Evolutionary conservation across 1,284 basidiomycete genomes (phyloP), one percentile per base, ranked within the genome.

Genomic region (Clitocybe nebularis): DNA sequence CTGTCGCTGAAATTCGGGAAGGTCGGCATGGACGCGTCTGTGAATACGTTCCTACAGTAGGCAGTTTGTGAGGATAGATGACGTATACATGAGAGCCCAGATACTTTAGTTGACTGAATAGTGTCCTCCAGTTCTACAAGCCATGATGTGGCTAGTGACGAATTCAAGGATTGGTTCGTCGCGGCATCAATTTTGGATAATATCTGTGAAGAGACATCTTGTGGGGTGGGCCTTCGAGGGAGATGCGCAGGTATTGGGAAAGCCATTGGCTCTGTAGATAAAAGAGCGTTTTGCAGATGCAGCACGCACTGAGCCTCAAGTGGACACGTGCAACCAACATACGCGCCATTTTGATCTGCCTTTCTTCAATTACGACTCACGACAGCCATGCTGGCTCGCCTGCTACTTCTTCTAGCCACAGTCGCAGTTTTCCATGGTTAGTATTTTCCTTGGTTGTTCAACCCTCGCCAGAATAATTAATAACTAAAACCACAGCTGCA

Each of bases 221-320:
- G 74, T 26, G 71, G 66, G 50, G 63, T 56, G 41, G 69, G 64
- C 49, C 63, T 63, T 37, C 79, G 75, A 19, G 84, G 84, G 30
- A 87, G 68, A 62, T 88, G 84, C 11, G 75, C 60, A 46, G 84
- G 84, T 48, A 85, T 55, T 41, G 78, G 76, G 60, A 87, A 86
- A 25, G 84, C 79, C 84, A 89, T 89, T 52, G 47, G 16, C 36
- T 24, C 28, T 13, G 24, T 32, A 13, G 29, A n/a, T n/a, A n/a
- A n/a, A n/a, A n/a, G n/a, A n/a, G n/a, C n/a, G n/a, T n/a, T n/a
- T n/a, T n/a, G n/a, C n/a, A n/a, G n/a, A n/a, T n/a, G n/a, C n/a
- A n/a, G n/a, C n/a, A n/a, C n/a, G n/a, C n/a, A n/a, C n/a, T n/a
- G n/a, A 46, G 42, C 36, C 44, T 36, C 44, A 37, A 24, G n/a